Conservation (phyloP, 257 asterid genomes). For the Buddleja alternifolia region DNA sequence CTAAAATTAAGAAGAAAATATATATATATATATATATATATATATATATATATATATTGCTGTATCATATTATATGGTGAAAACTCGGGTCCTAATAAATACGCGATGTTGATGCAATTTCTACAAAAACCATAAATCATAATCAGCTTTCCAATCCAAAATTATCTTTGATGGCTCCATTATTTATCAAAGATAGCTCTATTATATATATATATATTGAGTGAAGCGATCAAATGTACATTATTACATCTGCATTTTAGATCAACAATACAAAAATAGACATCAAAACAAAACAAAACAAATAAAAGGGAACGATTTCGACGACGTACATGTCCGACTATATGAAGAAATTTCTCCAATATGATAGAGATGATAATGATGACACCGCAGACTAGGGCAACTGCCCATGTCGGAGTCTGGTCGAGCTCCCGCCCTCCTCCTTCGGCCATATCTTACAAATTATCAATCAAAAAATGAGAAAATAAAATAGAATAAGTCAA, state of each 20-base stretch:
- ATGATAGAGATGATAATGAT: slow-evolving; percentile 63
- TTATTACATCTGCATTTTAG: too few relatives aligned
- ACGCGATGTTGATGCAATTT: too few relatives aligned
- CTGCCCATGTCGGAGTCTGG: slow-evolving; percentile 86
- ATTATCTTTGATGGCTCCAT: background rate
- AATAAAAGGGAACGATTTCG: too few relatives aligned
- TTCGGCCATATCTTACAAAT: slow-evolving; percentile 40
- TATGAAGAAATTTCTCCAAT: slow-evolving; percentile 66
- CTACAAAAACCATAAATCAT: background rate
- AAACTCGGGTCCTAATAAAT: too few relatives aligned
- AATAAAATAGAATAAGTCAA: background rate
- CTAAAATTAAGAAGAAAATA: too few relatives aligned
- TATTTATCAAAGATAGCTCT: too few relatives aligned
- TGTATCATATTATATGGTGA: too few relatives aligned
- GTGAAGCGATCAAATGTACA: too few relatives aligned
- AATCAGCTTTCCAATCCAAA: background rate
- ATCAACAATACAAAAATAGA: too few relatives aligned
- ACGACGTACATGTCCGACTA: slow-evolving; percentile 47
- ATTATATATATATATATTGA: too few relatives aligned
- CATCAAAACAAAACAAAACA: background rate
- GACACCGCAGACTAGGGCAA: slow-evolving; percentile 62
- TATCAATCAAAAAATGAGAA: slow-evolving; percentile 7
- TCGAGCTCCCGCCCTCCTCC: slow-evolving; percentile 62
- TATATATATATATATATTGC: too few relatives aligned
- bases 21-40: too few relatives aligned